Evolutionary conservation across 805 yeast species (phyloP).

Genomic region (Jamesozyma spencerorum): DNA sequence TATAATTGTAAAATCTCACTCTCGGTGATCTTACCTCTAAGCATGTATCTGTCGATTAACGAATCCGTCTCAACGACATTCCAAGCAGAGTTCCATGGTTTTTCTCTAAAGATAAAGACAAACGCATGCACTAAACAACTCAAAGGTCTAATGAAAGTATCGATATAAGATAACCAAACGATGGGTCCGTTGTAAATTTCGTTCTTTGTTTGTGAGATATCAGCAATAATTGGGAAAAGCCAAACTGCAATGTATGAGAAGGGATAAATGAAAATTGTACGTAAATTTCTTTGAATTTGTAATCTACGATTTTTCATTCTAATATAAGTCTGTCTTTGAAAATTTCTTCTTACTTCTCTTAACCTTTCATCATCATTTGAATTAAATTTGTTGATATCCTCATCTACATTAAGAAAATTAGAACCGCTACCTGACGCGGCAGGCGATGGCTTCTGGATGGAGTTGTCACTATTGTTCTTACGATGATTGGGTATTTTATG

Average conservation of each 20-base stretch:
- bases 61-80: conserved; percentile 15
- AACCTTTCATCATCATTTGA: conserved; percentile 5
- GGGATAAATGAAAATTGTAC: conserved; percentile 75
- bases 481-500: no score
- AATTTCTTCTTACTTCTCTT: conserved; percentile 23
- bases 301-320: conserved; percentile 54
- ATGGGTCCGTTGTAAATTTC: conserved; percentile 42
- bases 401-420: no score
- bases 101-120: conserved; percentile 70
- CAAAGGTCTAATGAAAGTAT: conserved; percentile 73
- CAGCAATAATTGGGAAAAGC: conserved; percentile 69
- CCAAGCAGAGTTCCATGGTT: conserved; percentile 59
- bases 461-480: no score
- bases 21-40: conserved; percentile 23
- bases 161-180: conserved; percentile 54
- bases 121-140: conserved; percentile 69
- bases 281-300: conserved; percentile 67
- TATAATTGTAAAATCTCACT: conserved; percentile 17
- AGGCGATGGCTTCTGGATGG: no score
- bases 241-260: conserved; percentile 70
- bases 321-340: conserved; percentile 53
- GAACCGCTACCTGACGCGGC: no score
- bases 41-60: conserved; percentile 15
- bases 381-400: neutral
- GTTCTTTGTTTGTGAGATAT: conserved; percentile 45